Conservation (phyloP, 2,329 filamentous ascomycete genomes). For the Drechslerella coelobrocha region DNA sequence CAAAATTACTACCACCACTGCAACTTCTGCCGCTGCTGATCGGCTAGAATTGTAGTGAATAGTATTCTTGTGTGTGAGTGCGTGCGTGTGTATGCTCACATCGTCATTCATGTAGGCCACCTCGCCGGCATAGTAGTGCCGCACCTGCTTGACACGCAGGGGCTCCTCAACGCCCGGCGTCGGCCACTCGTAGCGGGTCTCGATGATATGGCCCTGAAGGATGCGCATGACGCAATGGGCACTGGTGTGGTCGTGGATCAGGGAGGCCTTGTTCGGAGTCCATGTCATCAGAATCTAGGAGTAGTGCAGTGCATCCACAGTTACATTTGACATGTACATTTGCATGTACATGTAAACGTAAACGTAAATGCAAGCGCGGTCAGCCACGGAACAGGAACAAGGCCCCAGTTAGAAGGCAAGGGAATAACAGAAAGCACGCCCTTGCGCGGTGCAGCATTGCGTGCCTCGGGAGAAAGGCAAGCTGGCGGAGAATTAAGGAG, state of each 20-base stretch:
- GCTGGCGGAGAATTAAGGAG: too few species aligned
- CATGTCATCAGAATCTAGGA: conserved; percentile 66
- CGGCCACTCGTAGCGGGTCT: conserved; percentile 69
- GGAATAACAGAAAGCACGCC: too few species aligned
- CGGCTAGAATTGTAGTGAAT: too few species aligned
- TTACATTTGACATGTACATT: too few species aligned
- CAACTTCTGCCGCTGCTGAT: too few species aligned
- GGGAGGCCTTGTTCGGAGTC: conserved; percentile 65
- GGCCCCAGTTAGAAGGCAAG: too few species aligned
- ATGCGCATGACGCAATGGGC: conserved; percentile 65
- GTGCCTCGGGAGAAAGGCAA: conserved; percentile 3
- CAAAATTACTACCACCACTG: too few species aligned
- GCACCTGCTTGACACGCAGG: conserved; percentile 63
- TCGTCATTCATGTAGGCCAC: conserved; percentile 72
- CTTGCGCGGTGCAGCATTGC: conserved; percentile 3
- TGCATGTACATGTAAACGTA: too few species aligned
- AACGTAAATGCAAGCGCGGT: too few species aligned
- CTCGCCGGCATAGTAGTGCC: conserved; percentile 64
- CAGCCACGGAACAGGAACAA: too few species aligned
- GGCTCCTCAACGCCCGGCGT: conserved; percentile 61
- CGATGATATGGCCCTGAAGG: conserved; percentile 67
- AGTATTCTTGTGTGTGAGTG: conserved; percentile 23
- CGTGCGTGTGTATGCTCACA: conserved; percentile 55
- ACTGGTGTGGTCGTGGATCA: conserved; percentile 70
- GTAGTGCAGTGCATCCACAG: too few species aligned